phyloP scores from a whole-genome alignment of 2,329 filamentous ascomycete species.

The Chalara sp. region DNA sequence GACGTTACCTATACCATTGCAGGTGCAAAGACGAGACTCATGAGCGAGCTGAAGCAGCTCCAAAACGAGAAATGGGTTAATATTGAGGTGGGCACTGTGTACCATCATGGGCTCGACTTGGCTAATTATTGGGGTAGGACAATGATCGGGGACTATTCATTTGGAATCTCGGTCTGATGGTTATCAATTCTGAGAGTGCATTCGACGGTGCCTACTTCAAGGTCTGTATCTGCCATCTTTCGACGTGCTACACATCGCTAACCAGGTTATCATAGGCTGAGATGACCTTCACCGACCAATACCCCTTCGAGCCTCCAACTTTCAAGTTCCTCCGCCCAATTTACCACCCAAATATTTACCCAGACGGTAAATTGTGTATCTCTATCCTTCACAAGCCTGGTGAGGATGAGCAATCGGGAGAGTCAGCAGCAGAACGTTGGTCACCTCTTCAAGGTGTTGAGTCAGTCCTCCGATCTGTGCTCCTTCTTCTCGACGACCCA shows the following conservation, averaged over 20 bases:
- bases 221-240: slow-evolving; percentile 29
- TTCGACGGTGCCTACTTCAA: slow-evolving; percentile 93
- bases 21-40: slow-evolving; percentile 71
- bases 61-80: slow-evolving; percentile 90
- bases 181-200: slow-evolving; percentile 84
- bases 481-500: slow-evolving; percentile 87
- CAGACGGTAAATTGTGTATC: slow-evolving; percentile 87
- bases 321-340: slow-evolving; percentile 80
- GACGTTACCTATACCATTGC: slow-evolving; percentile 10
- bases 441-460: slow-evolving; percentile 90
- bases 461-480: slow-evolving; percentile 86
- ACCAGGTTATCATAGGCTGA: slow-evolving; percentile 46
- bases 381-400: slow-evolving; percentile 92
- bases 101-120: background rate
- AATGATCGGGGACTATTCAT: slow-evolving; percentile 73
- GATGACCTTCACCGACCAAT: slow-evolving; percentile 83
- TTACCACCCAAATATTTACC: slow-evolving; percentile 90
- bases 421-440: slow-evolving; percentile 87
- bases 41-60: slow-evolving; percentile 79
- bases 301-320: slow-evolving; percentile 81
- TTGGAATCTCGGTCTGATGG: slow-evolving; percentile 85
- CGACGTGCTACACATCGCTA: slow-evolving; percentile 3
- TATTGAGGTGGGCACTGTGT: slow-evolving; percentile 56
- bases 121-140: slow-evolving; percentile 34
- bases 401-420: slow-evolving; percentile 87